Base-by-base conservation (phyloP, 352 stramenopile species). In the Pythium coloratum region DNA sequence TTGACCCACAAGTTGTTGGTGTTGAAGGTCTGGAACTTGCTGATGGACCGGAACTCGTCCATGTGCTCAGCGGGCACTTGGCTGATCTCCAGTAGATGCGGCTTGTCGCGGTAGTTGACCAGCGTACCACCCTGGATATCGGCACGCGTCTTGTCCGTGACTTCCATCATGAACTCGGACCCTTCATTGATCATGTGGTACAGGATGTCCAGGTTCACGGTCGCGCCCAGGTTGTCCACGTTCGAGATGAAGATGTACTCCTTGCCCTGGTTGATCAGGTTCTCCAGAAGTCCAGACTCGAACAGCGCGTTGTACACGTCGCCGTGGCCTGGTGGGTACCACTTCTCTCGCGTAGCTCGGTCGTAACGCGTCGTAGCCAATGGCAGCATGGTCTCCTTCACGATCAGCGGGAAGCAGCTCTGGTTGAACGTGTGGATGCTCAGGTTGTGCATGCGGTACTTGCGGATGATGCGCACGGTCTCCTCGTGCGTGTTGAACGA, bases 171-270 rank as follows among this genome's bases (percentile, higher is more conserved):
- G 76, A 99, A 99, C 51, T 98, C 95, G 13, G 94, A 94, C 60
- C 98, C 94, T 34, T 93, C 94, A 46, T 97, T 91, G 66, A 98
- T 98, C 84, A 99, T 99, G 82, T 99, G 97, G 61, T 98, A 98
- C 12, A 99, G 82, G 73, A 99, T 98, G 70, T 98, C 89, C 32
- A 99, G 76, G 71, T 99, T 90, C 66, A 99, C 90, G 5, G 96
- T 99, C 18, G 97, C 97, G 38, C 97, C 97, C 9, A 99, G 87
- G 75, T 99, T 99, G 82, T 99, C 98, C 44, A 98, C 98, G 80
- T 99, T 99, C 57, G 94, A 99, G 64, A 99, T 98, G 82, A 99
- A 99, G 72, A 99, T 98, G 84, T 99, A 99, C 75, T 99, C 97
- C 73, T 98, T 98, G 64, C 97, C 97, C 68, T 94, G 86, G 53